Conservation (phyloP, 1,284 basidiomycete genomes). For the Malassezia globosa region DNA sequence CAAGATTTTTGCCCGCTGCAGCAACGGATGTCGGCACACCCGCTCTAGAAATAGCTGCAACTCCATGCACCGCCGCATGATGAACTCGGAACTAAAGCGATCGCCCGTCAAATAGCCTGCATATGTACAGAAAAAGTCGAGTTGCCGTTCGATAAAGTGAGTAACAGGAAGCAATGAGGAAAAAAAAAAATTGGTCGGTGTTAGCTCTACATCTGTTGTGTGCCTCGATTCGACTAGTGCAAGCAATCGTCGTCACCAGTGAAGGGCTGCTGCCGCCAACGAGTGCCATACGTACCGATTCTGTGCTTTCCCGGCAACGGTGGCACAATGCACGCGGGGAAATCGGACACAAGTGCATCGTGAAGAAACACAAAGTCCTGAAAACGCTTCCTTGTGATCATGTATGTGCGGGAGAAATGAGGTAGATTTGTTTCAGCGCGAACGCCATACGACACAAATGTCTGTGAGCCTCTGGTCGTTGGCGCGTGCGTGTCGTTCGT, state of each 20-base stretch:
- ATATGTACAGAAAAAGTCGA: too few species aligned
- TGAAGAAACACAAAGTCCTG: conserved; percentile 93
- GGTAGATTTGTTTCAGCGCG: conserved; percentile 73
- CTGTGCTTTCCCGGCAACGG: conserved; percentile 93
- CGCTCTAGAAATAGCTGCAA: conserved; percentile 86
- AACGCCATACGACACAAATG: conserved; percentile 88
- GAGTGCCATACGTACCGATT: conserved; percentile 50
- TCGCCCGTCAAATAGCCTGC: conserved; percentile 78
- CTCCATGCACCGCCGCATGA: conserved; percentile 82
- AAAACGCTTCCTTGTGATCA: conserved; percentile 69
- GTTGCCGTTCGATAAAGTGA: too few species aligned
- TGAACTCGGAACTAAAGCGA: conserved; percentile 89
- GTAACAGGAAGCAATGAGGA: too few species aligned
- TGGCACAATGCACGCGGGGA: conserved; percentile 90
- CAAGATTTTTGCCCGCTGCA: conserved; percentile 80
- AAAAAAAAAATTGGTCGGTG: too few species aligned
- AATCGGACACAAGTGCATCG: conserved; percentile 76
- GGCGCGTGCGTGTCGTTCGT: not conserved
- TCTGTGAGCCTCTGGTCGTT: conserved; percentile 54
- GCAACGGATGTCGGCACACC: conserved; percentile 76
- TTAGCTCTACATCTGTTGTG: too few species aligned
- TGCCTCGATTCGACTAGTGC: too few species aligned
- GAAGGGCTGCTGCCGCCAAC: too few species aligned
- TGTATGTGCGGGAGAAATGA: conserved; percentile 58
- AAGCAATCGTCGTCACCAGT: too few species aligned